Conservation (phyloP, 2,329 filamentous ascomycete genomes). For the Fusarium solani-melongenae region DNA sequence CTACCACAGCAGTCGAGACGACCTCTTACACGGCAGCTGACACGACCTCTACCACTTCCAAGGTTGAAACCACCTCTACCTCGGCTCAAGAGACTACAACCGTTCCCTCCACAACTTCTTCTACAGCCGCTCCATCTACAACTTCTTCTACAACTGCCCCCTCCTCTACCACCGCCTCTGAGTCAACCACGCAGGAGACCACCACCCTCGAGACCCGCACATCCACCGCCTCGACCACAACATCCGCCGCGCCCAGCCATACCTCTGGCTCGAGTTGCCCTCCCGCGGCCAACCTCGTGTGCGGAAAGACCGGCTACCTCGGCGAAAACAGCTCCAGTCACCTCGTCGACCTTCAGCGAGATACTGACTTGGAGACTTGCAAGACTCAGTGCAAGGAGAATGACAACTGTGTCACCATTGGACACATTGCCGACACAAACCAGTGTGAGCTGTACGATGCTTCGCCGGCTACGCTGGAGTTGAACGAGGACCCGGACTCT, state of each 20-base stretch:
- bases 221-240: not conserved
- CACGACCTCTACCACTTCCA: not conserved
- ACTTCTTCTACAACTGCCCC: not conserved
- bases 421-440: conserved; percentile 1
- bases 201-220: conserved; percentile 10
- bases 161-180: not conserved
- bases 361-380: conserved; percentile 6
- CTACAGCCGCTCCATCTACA: not conserved
- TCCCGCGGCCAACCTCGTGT: conserved; percentile 9
- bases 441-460: conserved; percentile 32
- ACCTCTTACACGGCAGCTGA: not conserved
- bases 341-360: not conserved
- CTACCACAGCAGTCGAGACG: not conserved
- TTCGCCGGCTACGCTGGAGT: conserved; percentile 4
- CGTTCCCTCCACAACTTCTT: not conserved
- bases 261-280: conserved; percentile 10
- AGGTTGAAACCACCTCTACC: not conserved
- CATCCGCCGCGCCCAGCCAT: conserved; percentile 12
- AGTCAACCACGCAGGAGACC: conserved; percentile 17
- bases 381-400: conserved; percentile 6
- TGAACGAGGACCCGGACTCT: not conserved
- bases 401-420: conserved; percentile 18
- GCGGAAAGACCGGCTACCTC: conserved; percentile 14
- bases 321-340: not conserved
- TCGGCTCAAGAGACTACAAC: conserved; percentile 3